Base-by-base conservation (phyloP, 2,329 filamentous ascomycete species). In the Kalaharituber pfeilii region DNA sequence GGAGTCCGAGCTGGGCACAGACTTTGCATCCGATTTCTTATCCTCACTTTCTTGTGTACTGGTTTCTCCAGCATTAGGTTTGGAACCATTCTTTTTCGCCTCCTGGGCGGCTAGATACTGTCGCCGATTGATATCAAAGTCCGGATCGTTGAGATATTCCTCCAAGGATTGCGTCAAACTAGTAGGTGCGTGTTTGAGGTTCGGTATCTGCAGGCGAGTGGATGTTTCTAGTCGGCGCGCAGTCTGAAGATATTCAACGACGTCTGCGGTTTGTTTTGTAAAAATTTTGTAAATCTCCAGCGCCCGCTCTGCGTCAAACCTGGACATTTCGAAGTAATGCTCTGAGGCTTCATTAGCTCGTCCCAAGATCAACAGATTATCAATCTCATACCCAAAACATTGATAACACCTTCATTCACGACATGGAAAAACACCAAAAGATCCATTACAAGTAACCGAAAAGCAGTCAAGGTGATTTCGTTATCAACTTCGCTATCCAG, bases 291-390 rank as follows among this genome's bases (percentile, higher is more conserved):
- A 98, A 58, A 98, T 89, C 57, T 80, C 77, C 70, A 98, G 79
- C 55, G 91, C 87, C 59, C 88, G 79, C 67, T 95, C 86, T 56
- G 91, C 93, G 69, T 98, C 91, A 25, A 85, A 76, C 65, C 85
- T 86, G 51, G 91, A 95, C 83, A 98, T 89, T 71, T 98, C 91
- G 64, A 98, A 98, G 69, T 96, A 98, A 69, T 93, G 86, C 63
- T 91, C 87, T 93, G 59, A 22, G 53, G 25, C n/a, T 45, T 22
- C 33, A 67, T 42, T 68, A 63, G 49, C 57, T 15, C 13, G 3
- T 53, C 13, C 36, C n/a, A 11, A 49, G 8, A 4, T 11, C 20
- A 5, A 29, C 4, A 11, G 9, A 42, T 29, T 24, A 27, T 29
- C 52, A 53, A 18, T 11, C 7, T 65, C 79, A 60, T 73, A 93